Evolutionary conservation across 108 stramenopile genomes (phyloP), one percentile per base, ranked within the genome.

Genomic region (Discostella pseudostelligera): DNA sequence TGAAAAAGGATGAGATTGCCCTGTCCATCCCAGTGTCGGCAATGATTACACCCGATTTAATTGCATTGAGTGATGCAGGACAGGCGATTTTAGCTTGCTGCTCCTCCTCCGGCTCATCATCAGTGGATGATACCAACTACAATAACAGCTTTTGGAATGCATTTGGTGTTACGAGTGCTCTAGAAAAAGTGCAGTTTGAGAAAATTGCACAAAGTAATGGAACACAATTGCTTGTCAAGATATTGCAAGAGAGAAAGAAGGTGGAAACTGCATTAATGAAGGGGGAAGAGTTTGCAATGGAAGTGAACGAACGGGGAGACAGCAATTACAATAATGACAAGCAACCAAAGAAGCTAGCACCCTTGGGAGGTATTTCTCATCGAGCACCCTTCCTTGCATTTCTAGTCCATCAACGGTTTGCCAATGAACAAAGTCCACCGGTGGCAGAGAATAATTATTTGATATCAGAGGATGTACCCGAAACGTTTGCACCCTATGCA

Each of bases 51-150:
- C 89, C 92, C 0, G 92, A 93, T 80, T 72, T 93, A 21, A 82
- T 93, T 36, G 84, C 92, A 11, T 60, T 72, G n/a, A 93, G 92
- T 81, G 92, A 93, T 63, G 89, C 87, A 6, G 92, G 92, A 17
- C 72, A 72, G 39, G 89, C 87, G 8, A 75, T 90, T 36, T 65
- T 89, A 44, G 86, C 84, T 8, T 93, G 92, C 69, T 85, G 85
- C 59, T 37, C 83, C 40, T 45, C 36, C 21, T 17, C 43, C 10
- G 43, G 16, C 16, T 46, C 45, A 7, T 3, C 47, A 0, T 19
- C 28, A 59, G 48, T 20, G 59, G 59, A 42, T 10, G 55, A 32
- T 56, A 29, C 4, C 32, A 28, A 26, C 28, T n/a, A 11, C 17
- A 61, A 60, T 22, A 49, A 17, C 2, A 39, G 58, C 8, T 90